Evolutionary conservation across 495 filamentous ascomycete genomes (phyloP), one percentile per base, ranked within the genome.

Genomic region (Lentithecium fluviatile): DNA sequence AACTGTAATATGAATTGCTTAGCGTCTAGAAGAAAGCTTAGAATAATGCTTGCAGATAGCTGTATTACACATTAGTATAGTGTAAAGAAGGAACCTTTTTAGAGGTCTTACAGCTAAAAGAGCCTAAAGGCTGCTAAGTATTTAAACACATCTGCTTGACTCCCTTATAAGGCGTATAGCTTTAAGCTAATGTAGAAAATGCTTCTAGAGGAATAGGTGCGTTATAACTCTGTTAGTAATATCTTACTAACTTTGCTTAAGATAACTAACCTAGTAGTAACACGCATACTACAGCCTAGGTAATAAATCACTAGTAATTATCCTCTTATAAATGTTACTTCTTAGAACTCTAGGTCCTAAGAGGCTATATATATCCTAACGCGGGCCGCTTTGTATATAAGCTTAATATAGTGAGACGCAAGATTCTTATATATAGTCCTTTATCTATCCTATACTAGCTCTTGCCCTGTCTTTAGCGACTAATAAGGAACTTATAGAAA

Each of bases 401-500:
- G 24, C 23, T 60, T 1, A 54, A 80, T 68, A 59, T 70, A 80
- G n/a, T 46, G 20, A 58, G 47, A 57, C 45, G 67, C 70, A 48
- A 81, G 58, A 38, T 46, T 65, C 24, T 69, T 38, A 58, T 80
- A 69, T 8, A 64, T 64, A 59, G 60, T 29, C 62, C 60, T 66
- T 62, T 70, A 57, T 79, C 66, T 36, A 80, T 64, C 67, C 69
- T 73, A 64, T 77, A 78, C 48, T 72, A 51, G 65, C 69, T 24
- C 67, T 51, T 32, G 6, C 13, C 3, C 19, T 20, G 40, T n/a
- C 40, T 43, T n/a, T 20, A 6, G 29, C 60, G 47, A 62, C 78
- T 70, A 42, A 82, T 47, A 17, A 83, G 74, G 61, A 77, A 82
- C 59, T 82, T 78, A 42, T 75, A 76, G 60, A 83, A 79, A 21